These are phyloP conservation scores for Trichophyton verrucosum DNA, from an alignment of 2,329 filamentous ascomycete genomes.

Conservation along the genomic window DNA sequence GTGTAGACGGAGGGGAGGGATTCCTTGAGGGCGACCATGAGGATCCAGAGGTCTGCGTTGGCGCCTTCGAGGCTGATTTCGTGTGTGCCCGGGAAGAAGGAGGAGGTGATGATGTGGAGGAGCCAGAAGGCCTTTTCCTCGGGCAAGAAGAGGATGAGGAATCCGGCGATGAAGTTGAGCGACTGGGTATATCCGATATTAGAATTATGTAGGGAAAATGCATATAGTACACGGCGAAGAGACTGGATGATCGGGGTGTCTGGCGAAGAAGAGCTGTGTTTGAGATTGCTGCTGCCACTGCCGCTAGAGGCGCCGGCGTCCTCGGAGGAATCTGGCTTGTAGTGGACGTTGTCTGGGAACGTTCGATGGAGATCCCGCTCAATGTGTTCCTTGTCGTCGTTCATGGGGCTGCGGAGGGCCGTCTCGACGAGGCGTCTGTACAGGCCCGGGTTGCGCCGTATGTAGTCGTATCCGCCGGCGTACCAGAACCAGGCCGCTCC, in stretches of 20 bases:
- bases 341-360: slow-evolving; percentile 85
- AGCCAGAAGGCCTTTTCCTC: slow-evolving; percentile 91
- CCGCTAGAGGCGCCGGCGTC: slow-evolving; percentile 13
- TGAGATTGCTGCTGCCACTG: slow-evolving; percentile 24
- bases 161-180: slow-evolving; percentile 83
- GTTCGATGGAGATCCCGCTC: slow-evolving; percentile 88
- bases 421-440: slow-evolving; percentile 59
- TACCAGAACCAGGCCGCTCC: slow-evolving; percentile 98
- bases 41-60: slow-evolving; percentile 84
- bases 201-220: slow-evolving; percentile 83
- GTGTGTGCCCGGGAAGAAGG: slow-evolving; percentile 82
- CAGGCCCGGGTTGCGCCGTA: slow-evolving; percentile 62
- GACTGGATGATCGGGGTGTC: slow-evolving; percentile 72
- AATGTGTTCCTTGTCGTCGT: slow-evolving; percentile 75
- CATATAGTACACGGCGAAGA: slow-evolving; percentile 72
- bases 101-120: slow-evolving; percentile 78
- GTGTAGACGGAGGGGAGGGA: slow-evolving; percentile 72
- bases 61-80: slow-evolving; percentile 81
- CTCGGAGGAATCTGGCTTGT: slow-evolving; percentile 52
- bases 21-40: slow-evolving; percentile 78
- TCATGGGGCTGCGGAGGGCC: slow-evolving; percentile 51
- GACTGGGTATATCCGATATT: slow-evolving; percentile 91
- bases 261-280: slow-evolving; percentile 16
- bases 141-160: slow-evolving; percentile 77
- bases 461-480: slow-evolving; percentile 68